These are phyloP conservation scores for Nemophila menziesii DNA, from an alignment of 257 asterid species.

Conservation along the genomic window DNA sequence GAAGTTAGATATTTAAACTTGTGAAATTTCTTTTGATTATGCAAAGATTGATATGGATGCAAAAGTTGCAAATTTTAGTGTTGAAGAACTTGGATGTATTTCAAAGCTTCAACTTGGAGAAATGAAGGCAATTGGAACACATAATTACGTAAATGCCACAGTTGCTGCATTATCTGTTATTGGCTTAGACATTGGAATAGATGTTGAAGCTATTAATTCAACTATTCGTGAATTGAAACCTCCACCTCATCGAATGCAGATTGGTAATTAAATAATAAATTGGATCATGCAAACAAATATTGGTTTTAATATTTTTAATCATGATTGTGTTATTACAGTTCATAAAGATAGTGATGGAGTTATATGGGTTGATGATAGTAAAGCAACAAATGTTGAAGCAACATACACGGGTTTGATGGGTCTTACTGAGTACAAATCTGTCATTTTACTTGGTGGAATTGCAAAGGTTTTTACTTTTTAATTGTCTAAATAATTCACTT, in stretches of 20 bases:
- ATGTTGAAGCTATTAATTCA: slow-evolving; percentile 14
- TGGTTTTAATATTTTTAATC: too few species aligned
- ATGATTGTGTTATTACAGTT: slow-evolving; percentile 8
- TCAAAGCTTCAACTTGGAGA: slow-evolving; percentile 15
- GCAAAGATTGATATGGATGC: not conserved
- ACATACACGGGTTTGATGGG: slow-evolving; percentile 26
- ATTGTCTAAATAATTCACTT: not conserved
- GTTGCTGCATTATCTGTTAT: slow-evolving; percentile 26
- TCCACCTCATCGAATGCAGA: slow-evolving; percentile 32
- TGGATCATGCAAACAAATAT: too few species aligned
- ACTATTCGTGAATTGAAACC: slow-evolving; percentile 18
- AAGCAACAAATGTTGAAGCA: slow-evolving; percentile 35
- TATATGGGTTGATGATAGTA: slow-evolving; percentile 29
- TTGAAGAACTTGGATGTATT: slow-evolving; percentile 15
- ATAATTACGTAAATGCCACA: slow-evolving; percentile 26
- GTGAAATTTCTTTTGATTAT: not conserved
- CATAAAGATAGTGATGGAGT: slow-evolving; percentile 16
- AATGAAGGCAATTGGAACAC: slow-evolving; percentile 29
- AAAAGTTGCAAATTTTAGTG: slow-evolving; percentile 17
- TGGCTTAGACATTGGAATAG: slow-evolving; percentile 23
- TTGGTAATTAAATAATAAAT: slow-evolving; percentile 11
- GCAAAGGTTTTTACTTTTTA: slow-evolving; percentile 13
- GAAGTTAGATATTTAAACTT: not conserved
- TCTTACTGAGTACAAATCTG: slow-evolving; percentile 11
- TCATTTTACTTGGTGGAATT: slow-evolving; percentile 27